Evolutionary conservation across 495 filamentous ascomycete species (phyloP), one percentile per base, ranked within the genome.

Genomic region (Chaetomium fimeti): DNA sequence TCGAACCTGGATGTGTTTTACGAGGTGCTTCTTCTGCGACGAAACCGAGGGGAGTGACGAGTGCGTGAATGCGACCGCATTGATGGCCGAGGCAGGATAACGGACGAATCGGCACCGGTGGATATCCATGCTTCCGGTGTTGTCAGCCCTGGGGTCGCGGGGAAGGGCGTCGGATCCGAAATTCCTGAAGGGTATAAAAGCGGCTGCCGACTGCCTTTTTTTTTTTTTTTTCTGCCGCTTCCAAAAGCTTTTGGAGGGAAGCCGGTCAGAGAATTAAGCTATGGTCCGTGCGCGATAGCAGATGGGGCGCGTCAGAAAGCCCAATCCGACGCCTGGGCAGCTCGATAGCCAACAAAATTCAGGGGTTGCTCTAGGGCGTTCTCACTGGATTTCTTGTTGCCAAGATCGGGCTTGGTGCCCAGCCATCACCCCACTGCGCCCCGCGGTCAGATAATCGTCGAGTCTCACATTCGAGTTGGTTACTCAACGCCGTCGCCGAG

Each of bases 91-190:
- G 3, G 92, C 87, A 60, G 91, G 92, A 73, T 92, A 98, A n/a
- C 89, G 89, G 49, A 99, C 89, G 79, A 98, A 99, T 69, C 94
- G 91, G 69, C 92, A 96, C 72, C 94, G 90, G 79, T 99, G 95
- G 70, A 98, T 88, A 79, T 98, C 94, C 91, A 99, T 97, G 65
- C 47, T 69, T 59, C 59, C 62, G 68, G 61, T 71, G 57, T 48
- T 68, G 57, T 66, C 60, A 47, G 64, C 60, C 65, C 65, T 63
- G 58, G 43, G 40, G 60, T 43, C 38, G 28, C 25, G 42, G 15
- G 47, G 42, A 28, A 64, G 53, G 62, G 58, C 51, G 48, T 60
- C 16, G 57, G 63, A 38, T 54, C 63, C 56, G 56, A 27, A 36
- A 16, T 55, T 54, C 36, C 56, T 65, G 49, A n/a, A 47, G 38